Percentiles rank a stretch among this genome's conserved stretches.
Evolutionary conservation across 2,329 filamentous ascomycete genomes (phyloP).

Genomic region (Monilinia laxa): DNA sequence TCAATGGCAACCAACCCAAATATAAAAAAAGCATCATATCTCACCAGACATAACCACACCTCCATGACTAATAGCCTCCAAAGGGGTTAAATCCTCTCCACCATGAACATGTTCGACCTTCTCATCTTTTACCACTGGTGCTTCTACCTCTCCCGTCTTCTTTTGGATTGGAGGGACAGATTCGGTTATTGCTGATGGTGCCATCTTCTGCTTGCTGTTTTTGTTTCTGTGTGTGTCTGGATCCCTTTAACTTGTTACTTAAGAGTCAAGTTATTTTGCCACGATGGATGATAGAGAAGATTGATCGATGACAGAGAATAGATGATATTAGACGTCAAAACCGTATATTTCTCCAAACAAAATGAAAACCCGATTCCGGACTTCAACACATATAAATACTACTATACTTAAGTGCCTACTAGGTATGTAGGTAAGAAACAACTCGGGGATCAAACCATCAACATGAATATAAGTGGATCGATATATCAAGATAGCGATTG

Average conservation of each 20-base stretch:
- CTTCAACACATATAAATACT: background rate
- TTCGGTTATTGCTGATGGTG: constrained; percentile 1
- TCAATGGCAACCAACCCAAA: background rate
- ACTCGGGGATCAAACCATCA: too few relatives aligned
- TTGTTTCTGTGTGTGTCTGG: background rate
- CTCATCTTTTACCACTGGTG: background rate
- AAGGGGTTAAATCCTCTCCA: constrained; percentile 35
- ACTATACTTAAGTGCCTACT: too few relatives aligned
- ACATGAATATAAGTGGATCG: too few relatives aligned
- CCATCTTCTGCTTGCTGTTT: background rate
- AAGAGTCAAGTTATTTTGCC: background rate
- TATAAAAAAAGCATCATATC: constrained; percentile 22
- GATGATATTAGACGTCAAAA: background rate
- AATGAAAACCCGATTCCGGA: background rate
- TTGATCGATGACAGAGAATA: background rate
- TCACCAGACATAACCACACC: constrained; percentile 33
- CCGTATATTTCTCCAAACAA: background rate
- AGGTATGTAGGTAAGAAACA: too few relatives aligned
- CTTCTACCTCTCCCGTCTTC: background rate
- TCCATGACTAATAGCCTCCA: constrained; percentile 41
- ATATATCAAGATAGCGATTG: constrained; percentile 4
- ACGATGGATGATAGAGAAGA: background rate
- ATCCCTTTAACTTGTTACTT: too few relatives aligned
- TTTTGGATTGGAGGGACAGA: background rate
- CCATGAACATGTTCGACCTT: constrained; percentile 32